phyloP scores from a whole-genome alignment of 2,329 filamentous ascomycete genomes.

The Xylaria polymorpha region DNA sequence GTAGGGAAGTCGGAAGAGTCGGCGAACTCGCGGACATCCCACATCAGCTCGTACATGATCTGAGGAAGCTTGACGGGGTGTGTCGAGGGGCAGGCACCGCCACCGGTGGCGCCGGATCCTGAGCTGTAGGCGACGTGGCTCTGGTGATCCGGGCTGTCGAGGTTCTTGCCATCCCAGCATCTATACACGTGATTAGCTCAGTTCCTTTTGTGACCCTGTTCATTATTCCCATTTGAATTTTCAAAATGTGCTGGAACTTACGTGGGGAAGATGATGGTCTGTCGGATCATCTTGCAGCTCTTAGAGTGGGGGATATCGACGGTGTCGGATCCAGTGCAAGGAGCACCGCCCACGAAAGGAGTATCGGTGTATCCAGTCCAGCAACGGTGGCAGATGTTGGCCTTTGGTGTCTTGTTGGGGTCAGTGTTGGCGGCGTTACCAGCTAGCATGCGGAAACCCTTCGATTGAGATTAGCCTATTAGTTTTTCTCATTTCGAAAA shows the following conservation, averaged over 20 bases:
- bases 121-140: slow-evolving; percentile 60
- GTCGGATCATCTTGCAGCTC: slow-evolving; percentile 64
- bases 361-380: slow-evolving; percentile 60
- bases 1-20: slow-evolving; percentile 58
- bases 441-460: slow-evolving; percentile 62
- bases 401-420: slow-evolving; percentile 52
- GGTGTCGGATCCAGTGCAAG: slow-evolving; percentile 62
- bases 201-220: neutral
- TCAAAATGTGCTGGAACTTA: slow-evolving; percentile 40
- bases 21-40: slow-evolving; percentile 57
- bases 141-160: slow-evolving; percentile 61
- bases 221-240: neutral
- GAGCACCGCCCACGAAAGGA: slow-evolving; percentile 61
- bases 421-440: slow-evolving; percentile 58
- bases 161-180: slow-evolving; percentile 63
- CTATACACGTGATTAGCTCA: slow-evolving; percentile 47
- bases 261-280: slow-evolving; percentile 63
- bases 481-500: neutral
- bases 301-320: slow-evolving; percentile 60
- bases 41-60: slow-evolving; percentile 63
- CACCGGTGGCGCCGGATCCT: slow-evolving; percentile 58
- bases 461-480: slow-evolving; percentile 10
- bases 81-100: slow-evolving; percentile 59
- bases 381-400: slow-evolving; percentile 61
- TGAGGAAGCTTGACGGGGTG: slow-evolving; percentile 61